Base-by-base conservation (phyloP, 345 rosid genomes). In the Arabidopsis arenosa region DNA sequence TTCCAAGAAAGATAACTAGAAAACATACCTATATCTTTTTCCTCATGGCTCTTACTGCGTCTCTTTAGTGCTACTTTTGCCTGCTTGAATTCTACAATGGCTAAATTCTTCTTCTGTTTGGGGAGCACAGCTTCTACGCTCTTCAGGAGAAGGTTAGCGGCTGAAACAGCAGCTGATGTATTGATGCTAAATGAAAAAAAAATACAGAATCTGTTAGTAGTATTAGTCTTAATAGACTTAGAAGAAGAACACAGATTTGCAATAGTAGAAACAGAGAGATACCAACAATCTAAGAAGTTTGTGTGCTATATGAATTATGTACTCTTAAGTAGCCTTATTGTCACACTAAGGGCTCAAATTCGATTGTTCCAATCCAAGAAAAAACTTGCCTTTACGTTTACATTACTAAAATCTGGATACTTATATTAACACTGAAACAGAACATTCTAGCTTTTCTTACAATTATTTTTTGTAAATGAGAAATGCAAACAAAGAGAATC, bases 51-150 rank as follows among this genome's bases (percentile, higher is more conserved):
- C 77, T 86, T 94, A 52, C 60, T 21, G n/a, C 73, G 81, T 74
- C 92, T 87, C 78, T 84, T 90, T 17, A 72, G 83, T 65, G 92
- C 90, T 75, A 94, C 88, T 79, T 79, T 90, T 5, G 98, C 92
- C 23, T 83, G 90, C 81, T 86, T 94, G 75, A 84, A 89, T 83
- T 92, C 93, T 14, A 79, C 76, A 59, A 87, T 67, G 30, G 89
- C 93, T 68, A 85, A 63, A 73, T 74, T 90, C 78, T 82, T 94
- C 86, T 87, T 92, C 84, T 94, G 97, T 86, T 94, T 94, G 0
- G 97, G 98, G 63, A 94, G 57, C 11, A 74, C 74, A 9, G 87
- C 83, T 79, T 90, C 93, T 8, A 86, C 90, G 69, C 92, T 86
- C 79, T 85, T 93, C 48, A 83, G 44, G 23, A 94, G 89, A 63